Evolutionary conservation across 73 alveolate species (phyloP).

Genomic region (Tetrahymena thermophila): DNA sequence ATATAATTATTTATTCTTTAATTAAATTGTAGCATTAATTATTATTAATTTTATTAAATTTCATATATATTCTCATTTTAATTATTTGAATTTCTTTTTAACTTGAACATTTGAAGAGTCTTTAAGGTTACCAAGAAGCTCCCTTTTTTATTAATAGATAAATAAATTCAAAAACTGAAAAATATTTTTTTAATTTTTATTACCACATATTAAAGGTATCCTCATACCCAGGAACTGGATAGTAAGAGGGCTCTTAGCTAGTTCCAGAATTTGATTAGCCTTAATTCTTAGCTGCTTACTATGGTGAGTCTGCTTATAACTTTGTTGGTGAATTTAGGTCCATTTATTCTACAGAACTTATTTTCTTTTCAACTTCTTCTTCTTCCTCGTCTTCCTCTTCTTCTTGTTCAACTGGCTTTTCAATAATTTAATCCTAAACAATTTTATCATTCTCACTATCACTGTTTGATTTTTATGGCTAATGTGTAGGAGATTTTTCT

Average conservation of each 20-base stretch:
- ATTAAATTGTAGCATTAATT: no score
- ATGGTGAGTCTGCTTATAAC: neutral
- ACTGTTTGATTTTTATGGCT: neutral
- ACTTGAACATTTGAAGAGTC: neutral
- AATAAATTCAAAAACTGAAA: neutral
- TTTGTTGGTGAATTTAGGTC: neutral
- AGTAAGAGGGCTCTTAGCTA: neutral
- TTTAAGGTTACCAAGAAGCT: neutral
- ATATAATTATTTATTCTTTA: neutral
- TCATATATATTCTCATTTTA: neutral
- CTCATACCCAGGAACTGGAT: neutral
- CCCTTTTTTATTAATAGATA: neutral
- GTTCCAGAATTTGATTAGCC: neutral
- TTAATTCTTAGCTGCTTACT: neutral
- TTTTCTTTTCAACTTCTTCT: neutral
- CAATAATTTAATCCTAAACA: neutral
- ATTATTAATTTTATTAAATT: no score
- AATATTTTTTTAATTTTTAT: neutral
- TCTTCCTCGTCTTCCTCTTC: neutral
- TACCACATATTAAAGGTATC: neutral
- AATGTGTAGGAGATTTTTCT: neutral
- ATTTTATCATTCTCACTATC: neutral
- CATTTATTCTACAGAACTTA: neutral
- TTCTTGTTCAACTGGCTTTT: neutral
- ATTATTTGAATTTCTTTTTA: neutral